Percentiles rank a stretch among this genome's conserved stretches.
Conservation (phyloP, 2,329 filamentous ascomycete genomes). For the Colletotrichum eleusines region DNA sequence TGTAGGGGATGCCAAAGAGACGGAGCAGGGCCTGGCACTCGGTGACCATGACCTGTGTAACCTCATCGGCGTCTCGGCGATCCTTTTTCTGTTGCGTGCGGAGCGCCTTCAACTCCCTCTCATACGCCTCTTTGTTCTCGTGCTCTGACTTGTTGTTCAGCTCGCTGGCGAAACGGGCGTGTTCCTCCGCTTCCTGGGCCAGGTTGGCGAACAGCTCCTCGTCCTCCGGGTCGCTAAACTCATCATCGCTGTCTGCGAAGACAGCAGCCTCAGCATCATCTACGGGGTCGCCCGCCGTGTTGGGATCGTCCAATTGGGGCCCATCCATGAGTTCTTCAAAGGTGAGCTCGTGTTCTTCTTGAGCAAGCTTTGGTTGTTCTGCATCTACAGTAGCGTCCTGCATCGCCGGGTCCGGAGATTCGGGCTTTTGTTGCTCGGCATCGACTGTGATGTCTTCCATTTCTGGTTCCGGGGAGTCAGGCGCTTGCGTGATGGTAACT, state of each 20-base stretch:
- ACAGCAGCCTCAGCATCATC: constrained; percentile 55
- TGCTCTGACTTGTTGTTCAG: constrained; percentile 80
- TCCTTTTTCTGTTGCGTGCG: constrained; percentile 97
- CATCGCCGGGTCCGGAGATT: constrained; percentile 36
- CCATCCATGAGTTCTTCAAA: constrained; percentile 45
- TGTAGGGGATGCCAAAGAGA: constrained; percentile 94
- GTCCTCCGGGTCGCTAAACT: constrained; percentile 89
- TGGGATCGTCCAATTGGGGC: constrained; percentile 28
- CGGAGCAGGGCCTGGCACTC: constrained; percentile 93
- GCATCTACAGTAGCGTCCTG: constrained; percentile 7
- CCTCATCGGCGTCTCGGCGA: constrained; percentile 93
- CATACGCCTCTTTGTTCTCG: constrained; percentile 83
- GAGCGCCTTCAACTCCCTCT: constrained; percentile 86
- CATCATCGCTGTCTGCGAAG: constrained; percentile 72
- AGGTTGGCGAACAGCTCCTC: constrained; percentile 89
- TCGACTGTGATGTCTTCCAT: constrained; percentile 52
- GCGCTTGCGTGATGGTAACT: constrained; percentile 44
- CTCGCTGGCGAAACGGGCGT: constrained; percentile 90
- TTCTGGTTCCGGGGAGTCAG: constrained; percentile 50
- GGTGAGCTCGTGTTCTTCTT: constrained; percentile 35
- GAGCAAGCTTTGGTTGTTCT: constrained; percentile 15
- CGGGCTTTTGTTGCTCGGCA: constrained; percentile 29
- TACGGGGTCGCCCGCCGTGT: constrained; percentile 34
- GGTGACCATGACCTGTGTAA: constrained; percentile 93
- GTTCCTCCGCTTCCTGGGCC: constrained; percentile 91